A percentile compares a stretch with the other conserved stretches of the same genome.
Evolutionary conservation across 805 yeast genomes (phyloP).

Genomic region (Maudiozyma saulgeensis): DNA sequence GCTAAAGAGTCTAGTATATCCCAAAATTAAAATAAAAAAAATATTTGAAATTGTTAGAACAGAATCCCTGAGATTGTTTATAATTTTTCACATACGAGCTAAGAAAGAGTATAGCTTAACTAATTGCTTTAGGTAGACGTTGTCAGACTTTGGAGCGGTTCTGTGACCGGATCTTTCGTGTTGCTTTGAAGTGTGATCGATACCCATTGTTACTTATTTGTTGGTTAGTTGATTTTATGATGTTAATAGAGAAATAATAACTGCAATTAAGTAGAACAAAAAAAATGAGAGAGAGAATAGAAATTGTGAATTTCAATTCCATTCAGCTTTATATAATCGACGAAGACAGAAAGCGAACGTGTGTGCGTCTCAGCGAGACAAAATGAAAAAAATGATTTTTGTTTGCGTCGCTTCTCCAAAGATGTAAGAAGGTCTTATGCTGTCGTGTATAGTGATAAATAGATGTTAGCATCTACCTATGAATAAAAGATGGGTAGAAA

Average conservation of each 20-base stretch:
- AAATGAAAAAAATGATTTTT: neutral
- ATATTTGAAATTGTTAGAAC: constrained; percentile 5
- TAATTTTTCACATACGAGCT: constrained; percentile 72
- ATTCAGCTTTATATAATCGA: neutral
- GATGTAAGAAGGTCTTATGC: too few relatives aligned
- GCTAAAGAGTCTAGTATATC: neutral
- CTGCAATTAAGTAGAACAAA: neutral
- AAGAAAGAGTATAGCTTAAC: constrained; percentile 98
- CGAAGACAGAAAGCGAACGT: neutral
- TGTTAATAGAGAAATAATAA: neutral
- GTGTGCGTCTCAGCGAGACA: neutral
- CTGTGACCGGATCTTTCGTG: constrained; percentile 95
- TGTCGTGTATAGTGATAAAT: too few relatives aligned
- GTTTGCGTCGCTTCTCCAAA: neutral
- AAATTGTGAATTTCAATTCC: neutral
- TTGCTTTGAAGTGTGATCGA: constrained; percentile 93
- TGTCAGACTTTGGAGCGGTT: constrained; percentile 98
- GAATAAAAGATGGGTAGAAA: too few relatives aligned
- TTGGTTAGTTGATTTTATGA: neutral
- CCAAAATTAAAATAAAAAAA: neutral
- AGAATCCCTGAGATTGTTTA: constrained; percentile 14
- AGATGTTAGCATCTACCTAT: too few relatives aligned
- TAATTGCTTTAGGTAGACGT: constrained; percentile 95
- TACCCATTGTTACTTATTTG: constrained; percentile 63
- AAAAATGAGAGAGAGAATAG: neutral